Base-by-base conservation (phyloP, 371 early-diverging fungal species). In the Mucor irregularis region DNA sequence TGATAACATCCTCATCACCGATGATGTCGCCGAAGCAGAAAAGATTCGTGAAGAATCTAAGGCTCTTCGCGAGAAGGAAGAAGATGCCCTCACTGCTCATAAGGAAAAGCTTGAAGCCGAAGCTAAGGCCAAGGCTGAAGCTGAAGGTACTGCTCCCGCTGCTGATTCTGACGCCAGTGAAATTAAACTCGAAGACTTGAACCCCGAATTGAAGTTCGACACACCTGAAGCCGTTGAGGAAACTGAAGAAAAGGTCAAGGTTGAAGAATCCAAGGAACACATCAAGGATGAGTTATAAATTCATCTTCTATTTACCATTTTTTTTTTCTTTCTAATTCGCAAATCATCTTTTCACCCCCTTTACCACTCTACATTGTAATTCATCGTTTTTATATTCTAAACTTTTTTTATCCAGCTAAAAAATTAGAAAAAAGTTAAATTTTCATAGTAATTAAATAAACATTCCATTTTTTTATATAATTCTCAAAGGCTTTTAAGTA, bases 1-100 rank as follows among this genome's bases (percentile, higher is more conserved):
- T 74, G 94, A 97, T 76, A 94, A 97, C 78, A 84, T 98, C 68
- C 82, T 93, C 66, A 67, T 93, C 45, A 86, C 88, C 19, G 81
- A 83, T 25, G 84, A 84, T 62, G 60, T 89, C 31, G 89, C 87
- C 19, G 82, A 86, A 65, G 87, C 87, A 49, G 71, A 84, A 59
- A 79, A 84, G 57, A 61, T 88, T 22, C 84, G 85, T 22, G 70
- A 86, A 3, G 86, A 91, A 38, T 84, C 73, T 13, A 69, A 78
- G 68, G 68, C 64, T 35, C 73, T 73, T 58, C 64, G 65, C 46
- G 74, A 69, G 29, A 58, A 65, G 7, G 62, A 64, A 34, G 75
- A 77, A 72, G 58, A 47, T 59, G 67, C 69, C 60, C 61, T 62
- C 46, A 61, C 61, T 24, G 57, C 51, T 34, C 46, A 58, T 30